A percentile compares a stretch with the other conserved stretches of the same genome.
These are phyloP conservation scores for Eucalyptus erythrocorys DNA, from an alignment of 345 rosid species.

Conservation along the genomic window DNA sequence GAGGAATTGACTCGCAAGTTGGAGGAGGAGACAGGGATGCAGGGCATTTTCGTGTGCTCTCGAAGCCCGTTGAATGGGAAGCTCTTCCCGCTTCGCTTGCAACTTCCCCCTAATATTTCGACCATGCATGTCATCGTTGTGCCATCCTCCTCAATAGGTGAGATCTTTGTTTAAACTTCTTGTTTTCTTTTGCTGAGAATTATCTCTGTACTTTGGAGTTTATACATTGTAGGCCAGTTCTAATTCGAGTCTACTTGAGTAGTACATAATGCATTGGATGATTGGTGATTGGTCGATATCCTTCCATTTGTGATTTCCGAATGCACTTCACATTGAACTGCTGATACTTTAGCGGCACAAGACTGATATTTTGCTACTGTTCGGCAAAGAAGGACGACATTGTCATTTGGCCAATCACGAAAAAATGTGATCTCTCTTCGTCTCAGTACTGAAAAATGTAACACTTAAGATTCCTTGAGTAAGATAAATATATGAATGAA, in stretches of 20 bases:
- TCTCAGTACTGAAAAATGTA: neutral
- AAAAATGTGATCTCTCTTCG: neutral
- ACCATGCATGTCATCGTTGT: slow-evolving; percentile 72
- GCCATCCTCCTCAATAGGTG: slow-evolving; percentile 36
- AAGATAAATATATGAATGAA: neutral
- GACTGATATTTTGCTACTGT: neutral
- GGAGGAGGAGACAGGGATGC: slow-evolving; percentile 58
- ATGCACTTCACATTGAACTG: neutral
- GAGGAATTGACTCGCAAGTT: slow-evolving; percentile 58
- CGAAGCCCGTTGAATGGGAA: slow-evolving; percentile 82
- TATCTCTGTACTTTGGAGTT: neutral
- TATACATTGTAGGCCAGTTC: neutral
- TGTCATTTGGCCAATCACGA: neutral
- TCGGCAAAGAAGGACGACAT: neutral
- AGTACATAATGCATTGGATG: neutral
- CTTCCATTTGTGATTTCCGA: neutral
- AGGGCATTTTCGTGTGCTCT: slow-evolving; percentile 68
- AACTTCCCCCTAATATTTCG: slow-evolving; percentile 86
- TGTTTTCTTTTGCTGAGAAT: neutral
- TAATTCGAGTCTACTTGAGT: neutral
- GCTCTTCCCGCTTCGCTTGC: slow-evolving; percentile 78
- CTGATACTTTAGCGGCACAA: neutral
- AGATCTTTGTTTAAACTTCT: neutral
- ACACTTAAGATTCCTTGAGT: neutral
- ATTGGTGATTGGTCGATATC: neutral